Base-by-base conservation (phyloP, 2,329 filamentous ascomycete species). In the Clonostachys rosea region DNA sequence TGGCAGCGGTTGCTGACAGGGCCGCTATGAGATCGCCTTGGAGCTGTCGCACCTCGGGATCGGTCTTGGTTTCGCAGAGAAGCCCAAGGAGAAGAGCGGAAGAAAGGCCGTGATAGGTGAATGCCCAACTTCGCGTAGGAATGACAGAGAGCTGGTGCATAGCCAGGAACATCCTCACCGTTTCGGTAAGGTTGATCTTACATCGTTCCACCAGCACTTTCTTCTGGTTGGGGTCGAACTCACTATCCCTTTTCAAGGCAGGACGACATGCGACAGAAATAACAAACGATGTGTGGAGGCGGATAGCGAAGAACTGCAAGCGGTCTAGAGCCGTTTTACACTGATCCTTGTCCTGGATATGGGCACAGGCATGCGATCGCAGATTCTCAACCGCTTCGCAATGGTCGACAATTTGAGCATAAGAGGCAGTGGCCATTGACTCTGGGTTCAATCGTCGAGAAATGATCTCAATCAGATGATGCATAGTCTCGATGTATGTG, bases 141-240 rank as follows among this genome's bases (percentile, higher is more conserved):
- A 85, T 84, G 9, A 83, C 78, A 3, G 81, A 84, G 33, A 86
- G 66, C 52, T 84, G 81, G 59, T 86, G 81, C 82, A 86, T 86
- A 14, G 81, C 79, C 18, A 86, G 67, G 57, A 85, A 86, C 81
- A 85, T 86, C 39, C 79, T 75, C 11, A 86, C 81, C 12, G 81
- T 85, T 58, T 85, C 81, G 6, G 79, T 79, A 24, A 86, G 66
- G 56, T 84, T 84, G 14, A 69, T 64, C 58, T 83, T 83, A 67
- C 82, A 86, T 48, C 75, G 74, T 30, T 78, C 73, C 2, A 78
- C 76, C 1, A 86, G 66, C 1, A 72, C 62, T 41, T 69, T 69
- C 54, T 81, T 82, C 54, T 86, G 79, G 1, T 68, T 57, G 0
- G 67, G 56, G 5, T 74, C 71, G 39, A 84, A 69, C 10, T 68